Conservation (phyloP, 2,329 filamentous ascomycete species). For the Botrytis deweyae region DNA sequence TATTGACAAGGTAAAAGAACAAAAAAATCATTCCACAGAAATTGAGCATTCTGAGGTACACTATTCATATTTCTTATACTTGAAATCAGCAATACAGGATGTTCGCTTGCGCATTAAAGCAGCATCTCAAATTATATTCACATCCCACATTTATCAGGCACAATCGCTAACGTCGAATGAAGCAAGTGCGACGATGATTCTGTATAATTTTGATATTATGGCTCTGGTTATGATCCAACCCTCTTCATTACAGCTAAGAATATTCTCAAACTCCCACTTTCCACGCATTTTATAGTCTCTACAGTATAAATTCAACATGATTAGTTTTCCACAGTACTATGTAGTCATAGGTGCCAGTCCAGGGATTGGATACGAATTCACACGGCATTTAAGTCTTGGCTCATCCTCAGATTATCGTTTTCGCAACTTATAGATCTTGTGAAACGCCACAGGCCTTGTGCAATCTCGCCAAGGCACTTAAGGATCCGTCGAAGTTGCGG, state of each 20-base stretch:
- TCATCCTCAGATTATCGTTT: conserved; percentile 43
- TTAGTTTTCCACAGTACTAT: conserved; percentile 32
- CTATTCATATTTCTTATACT: background rate
- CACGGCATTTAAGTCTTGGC: conserved; percentile 41
- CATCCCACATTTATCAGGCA: background rate
- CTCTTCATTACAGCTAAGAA: background rate
- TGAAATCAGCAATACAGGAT: background rate
- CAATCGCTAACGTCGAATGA: background rate
- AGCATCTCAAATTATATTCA: background rate
- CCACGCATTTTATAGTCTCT: background rate
- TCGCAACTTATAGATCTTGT: conserved; percentile 46
- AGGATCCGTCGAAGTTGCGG: conserved; percentile 18
- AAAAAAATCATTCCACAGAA: no score
- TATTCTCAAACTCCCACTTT: background rate
- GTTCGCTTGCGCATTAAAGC: background rate
- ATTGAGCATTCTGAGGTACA: rapidly evolving
- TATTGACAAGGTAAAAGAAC: background rate
- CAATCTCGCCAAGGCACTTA: background rate
- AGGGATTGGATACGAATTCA: conserved; percentile 48
- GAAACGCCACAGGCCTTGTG: background rate
- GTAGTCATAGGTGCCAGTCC: conserved; percentile 46
- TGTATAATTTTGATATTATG: background rate
- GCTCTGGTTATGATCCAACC: background rate
- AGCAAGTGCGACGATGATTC: background rate
- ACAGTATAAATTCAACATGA: background rate